Evolutionary conservation across 1,284 basidiomycete genomes (phyloP).

Genomic region (Ustanciosporium gigantosporum): DNA sequence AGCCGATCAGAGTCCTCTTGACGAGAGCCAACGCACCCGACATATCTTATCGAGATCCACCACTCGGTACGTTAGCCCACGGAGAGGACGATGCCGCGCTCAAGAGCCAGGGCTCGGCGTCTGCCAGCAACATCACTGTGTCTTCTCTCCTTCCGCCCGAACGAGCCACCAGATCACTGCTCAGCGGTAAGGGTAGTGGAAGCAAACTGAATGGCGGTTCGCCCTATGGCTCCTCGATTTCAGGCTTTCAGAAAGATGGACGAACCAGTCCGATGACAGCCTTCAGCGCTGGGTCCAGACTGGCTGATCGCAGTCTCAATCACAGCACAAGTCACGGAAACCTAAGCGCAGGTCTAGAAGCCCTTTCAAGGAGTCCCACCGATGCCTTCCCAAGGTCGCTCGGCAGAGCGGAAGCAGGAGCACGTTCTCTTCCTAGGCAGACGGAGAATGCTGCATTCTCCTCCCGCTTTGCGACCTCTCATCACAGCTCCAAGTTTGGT

Average conservation of each 20-base stretch:
- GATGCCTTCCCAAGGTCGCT: slow-evolving; percentile 13
- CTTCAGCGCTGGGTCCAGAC: slow-evolving; percentile 2
- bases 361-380: slow-evolving; percentile 11
- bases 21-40: slow-evolving; percentile 62
- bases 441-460: slow-evolving; percentile 2
- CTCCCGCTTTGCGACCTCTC: slow-evolving; percentile 9
- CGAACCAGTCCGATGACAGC: slow-evolving; percentile 19
- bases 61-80: slow-evolving; percentile 1
- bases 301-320: slow-evolving; percentile 8
- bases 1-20: slow-evolving; percentile 65
- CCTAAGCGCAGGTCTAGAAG: slow-evolving; percentile 16
- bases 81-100: slow-evolving; percentile 17
- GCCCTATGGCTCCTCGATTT: slow-evolving; percentile 35
- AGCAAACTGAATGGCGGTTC: slow-evolving; percentile 28
- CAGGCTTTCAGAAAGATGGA: slow-evolving; percentile 38
- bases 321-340: slow-evolving; percentile 38
- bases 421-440: slow-evolving; percentile 29
- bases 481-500: slow-evolving; percentile 18
- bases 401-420: slow-evolving; percentile 10
- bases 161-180: slow-evolving; percentile 30
- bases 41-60: slow-evolving; percentile 47
- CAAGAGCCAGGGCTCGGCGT: slow-evolving; percentile 15
- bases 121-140: slow-evolving; percentile 28
- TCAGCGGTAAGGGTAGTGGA: slow-evolving; percentile 41
- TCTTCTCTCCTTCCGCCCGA: slow-evolving; percentile 40